phyloP scores from a whole-genome alignment of 805 yeast genomes.

The Kregervanrija delftensis region DNA sequence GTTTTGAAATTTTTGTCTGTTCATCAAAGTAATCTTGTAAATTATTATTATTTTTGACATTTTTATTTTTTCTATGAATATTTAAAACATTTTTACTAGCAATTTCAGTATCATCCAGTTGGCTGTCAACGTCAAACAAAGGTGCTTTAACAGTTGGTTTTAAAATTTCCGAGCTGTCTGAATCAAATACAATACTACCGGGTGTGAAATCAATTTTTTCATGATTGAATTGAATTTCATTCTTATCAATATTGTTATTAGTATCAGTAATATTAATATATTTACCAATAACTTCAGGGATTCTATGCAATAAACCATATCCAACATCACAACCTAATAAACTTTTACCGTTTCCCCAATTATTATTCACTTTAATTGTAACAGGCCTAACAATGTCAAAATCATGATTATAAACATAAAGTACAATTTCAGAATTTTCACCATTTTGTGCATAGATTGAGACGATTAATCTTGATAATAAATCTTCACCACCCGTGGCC shows the following conservation, averaged over 20 bases:
- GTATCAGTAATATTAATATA: conserved; percentile 3
- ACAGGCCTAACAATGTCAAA: conserved; percentile 83
- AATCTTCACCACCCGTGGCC: conserved; percentile 80
- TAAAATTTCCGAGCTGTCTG: conserved; percentile 6
- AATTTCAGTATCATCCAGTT: no score
- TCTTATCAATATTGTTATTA: neutral
- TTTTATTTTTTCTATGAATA: conserved; percentile 10
- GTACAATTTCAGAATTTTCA: conserved; percentile 27
- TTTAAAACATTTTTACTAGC: neutral
- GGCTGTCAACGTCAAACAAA: conserved; percentile 8
- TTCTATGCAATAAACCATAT: conserved; percentile 71
- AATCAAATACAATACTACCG: conserved; percentile 19
- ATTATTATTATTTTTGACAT: conserved; percentile 18
- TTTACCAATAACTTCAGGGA: conserved; percentile 58
- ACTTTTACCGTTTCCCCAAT: conserved; percentile 73
- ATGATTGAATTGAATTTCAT: no score
- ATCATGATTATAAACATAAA: conserved; percentile 83
- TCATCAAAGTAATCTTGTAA: conserved; percentile 34
- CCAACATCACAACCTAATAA: conserved; percentile 93
- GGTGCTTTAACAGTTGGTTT: conserved; percentile 20
- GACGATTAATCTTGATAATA: conserved; percentile 60
- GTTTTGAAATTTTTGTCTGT: conserved; percentile 34
- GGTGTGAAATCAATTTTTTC: conserved; percentile 14
- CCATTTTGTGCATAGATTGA: conserved; percentile 35
- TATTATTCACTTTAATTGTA: conserved; percentile 61